A percentile compares a stretch with the other conserved stretches of the same genome.
Evolutionary conservation across 2,329 filamentous ascomycete species (phyloP).

Genomic region (Fusarium keratoplasticum): DNA sequence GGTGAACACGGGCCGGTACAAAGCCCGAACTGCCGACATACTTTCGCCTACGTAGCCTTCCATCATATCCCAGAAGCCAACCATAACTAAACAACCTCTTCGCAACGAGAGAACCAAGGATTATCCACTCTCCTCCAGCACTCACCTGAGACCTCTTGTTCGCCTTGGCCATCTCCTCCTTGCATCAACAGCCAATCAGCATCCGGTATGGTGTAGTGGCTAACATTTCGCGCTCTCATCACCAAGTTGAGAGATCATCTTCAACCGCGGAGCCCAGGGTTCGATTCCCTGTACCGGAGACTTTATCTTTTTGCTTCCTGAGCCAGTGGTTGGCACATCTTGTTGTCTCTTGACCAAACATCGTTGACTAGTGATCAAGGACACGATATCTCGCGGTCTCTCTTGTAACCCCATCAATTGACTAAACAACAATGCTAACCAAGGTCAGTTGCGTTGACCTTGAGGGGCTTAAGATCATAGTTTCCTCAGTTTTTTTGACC

Average conservation of each 20-base stretch:
- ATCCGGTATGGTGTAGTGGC: slow-evolving; percentile 46
- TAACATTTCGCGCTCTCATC: slow-evolving; percentile 46
- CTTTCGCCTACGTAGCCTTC: neutral
- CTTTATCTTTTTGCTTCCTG: neutral
- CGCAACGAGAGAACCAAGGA: neutral
- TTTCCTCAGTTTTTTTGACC: neutral
- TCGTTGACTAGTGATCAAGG: neutral
- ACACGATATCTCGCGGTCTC: neutral
- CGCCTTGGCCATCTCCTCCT: neutral
- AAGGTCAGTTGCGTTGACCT: neutral
- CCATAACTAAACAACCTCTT: neutral
- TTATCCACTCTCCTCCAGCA: neutral
- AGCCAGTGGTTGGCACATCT: neutral
- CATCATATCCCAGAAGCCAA: neutral
- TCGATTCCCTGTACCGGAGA: slow-evolving; percentile 46
- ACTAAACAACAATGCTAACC: neutral
- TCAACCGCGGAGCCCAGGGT: slow-evolving; percentile 43
- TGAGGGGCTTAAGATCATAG: neutral
- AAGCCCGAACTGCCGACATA: neutral
- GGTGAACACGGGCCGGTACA: neutral
- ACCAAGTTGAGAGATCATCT: slow-evolving; percentile 33
- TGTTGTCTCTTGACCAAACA: neutral
- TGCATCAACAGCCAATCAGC: neutral
- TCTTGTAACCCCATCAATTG: neutral
- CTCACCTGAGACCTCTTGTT: neutral